These are phyloP conservation scores for Macroventuria anomochaeta DNA, from an alignment of 2,329 filamentous ascomycete species.

Conservation along the genomic window DNA sequence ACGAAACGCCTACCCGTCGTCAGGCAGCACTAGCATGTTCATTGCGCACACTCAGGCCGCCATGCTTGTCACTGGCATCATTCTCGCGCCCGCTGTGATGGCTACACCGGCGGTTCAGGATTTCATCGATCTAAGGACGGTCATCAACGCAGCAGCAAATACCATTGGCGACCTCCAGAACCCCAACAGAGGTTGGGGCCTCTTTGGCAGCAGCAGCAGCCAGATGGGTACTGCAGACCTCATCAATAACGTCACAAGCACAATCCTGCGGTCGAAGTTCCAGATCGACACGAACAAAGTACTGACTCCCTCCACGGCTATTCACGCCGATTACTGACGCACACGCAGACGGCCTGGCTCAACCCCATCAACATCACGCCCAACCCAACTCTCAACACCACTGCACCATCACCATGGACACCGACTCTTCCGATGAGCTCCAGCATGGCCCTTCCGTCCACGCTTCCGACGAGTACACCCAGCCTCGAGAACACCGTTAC, in stretches of 20 bases:
- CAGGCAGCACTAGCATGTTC: conserved; percentile 7
- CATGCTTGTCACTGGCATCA: conserved; percentile 39
- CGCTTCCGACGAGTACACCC: conserved; percentile 19
- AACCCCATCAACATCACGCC: conserved; percentile 9
- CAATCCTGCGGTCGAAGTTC: conserved; percentile 39
- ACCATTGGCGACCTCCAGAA: conserved; percentile 39
- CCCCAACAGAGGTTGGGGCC: conserved; percentile 37
- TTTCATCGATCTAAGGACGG: conserved; percentile 33
- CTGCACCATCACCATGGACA: conserved; percentile 13
- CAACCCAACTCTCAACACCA: conserved; percentile 11
- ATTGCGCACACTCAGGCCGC: not conserved
- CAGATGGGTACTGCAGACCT: conserved; percentile 42
- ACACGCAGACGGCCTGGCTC: conserved; percentile 29
- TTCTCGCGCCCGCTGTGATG: conserved; percentile 32
- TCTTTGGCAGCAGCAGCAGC: conserved; percentile 17
- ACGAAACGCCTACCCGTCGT: not conserved
- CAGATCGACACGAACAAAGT: conserved; percentile 43
- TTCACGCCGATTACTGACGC: not conserved
- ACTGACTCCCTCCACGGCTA: not conserved
- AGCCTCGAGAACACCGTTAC: conserved; percentile 24
- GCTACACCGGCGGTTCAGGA: conserved; percentile 39
- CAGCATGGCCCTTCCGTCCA: conserved; percentile 20
- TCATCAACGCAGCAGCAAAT: conserved; percentile 39
- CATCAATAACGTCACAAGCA: conserved; percentile 42
- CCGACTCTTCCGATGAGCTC: conserved; percentile 28